Evolutionary conservation across 495 filamentous ascomycete species (phyloP).

Genomic region (Neurospora intermedia): DNA sequence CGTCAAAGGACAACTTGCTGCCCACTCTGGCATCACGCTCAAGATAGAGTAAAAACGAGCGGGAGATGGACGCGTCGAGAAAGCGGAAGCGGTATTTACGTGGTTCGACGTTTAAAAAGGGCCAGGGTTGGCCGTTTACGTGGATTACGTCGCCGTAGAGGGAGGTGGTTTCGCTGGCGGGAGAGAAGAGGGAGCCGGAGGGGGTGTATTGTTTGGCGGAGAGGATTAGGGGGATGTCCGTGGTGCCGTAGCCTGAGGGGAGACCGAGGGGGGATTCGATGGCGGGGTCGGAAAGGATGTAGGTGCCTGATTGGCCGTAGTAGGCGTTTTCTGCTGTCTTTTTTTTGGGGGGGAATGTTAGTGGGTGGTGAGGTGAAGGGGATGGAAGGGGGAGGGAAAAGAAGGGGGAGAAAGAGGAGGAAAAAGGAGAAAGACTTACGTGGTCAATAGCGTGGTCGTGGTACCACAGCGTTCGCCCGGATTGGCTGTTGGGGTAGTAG

Average conservation of each 20-base stretch:
- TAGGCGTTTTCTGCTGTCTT: conserved; percentile 42
- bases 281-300: conserved; percentile 30
- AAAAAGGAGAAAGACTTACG: conserved; percentile 5
- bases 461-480: conserved; percentile 45
- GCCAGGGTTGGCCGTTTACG: conserved; percentile 50
- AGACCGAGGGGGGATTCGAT: conserved; percentile 33
- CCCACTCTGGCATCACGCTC: conserved; percentile 9
- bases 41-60: conserved; percentile 40
- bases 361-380: too few relatives aligned
- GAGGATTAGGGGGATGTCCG: conserved; percentile 42
- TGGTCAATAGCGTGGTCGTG: conserved; percentile 40
- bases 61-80: conserved; percentile 37
- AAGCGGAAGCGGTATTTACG: conserved; percentile 48
- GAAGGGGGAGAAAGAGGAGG: too few relatives aligned
- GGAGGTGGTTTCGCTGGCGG: conserved; percentile 27
- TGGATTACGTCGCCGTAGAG: conserved; percentile 45
- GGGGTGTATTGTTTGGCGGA: conserved; percentile 37
- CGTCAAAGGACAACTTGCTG: conserved; percentile 30
- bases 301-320: conserved; percentile 41
- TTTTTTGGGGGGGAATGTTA: too few relatives aligned
- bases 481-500: conserved; percentile 46
- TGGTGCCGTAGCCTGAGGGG: conserved; percentile 34
- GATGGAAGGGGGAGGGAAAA: too few relatives aligned
- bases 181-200: conserved; percentile 35
- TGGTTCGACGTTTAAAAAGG: conserved; percentile 42